A percentile compares a stretch with the other conserved stretches of the same genome.
Evolutionary conservation across 306 rosid genomes (phyloP).

Genomic region (Vigna unguiculata): DNA sequence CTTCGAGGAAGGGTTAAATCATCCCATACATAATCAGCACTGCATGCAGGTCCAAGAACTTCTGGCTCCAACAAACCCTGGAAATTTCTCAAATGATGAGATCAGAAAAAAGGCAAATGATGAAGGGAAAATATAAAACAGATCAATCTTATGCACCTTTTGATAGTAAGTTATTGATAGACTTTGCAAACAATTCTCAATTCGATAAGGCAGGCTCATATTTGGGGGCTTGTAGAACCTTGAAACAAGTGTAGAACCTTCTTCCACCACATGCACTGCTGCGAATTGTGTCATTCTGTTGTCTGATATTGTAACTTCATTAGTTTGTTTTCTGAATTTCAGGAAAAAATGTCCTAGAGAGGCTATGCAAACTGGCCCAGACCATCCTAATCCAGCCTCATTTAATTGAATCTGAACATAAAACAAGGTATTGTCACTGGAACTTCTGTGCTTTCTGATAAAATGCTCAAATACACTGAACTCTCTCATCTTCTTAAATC

Average conservation of each 20-base stretch:
- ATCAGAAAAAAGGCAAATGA: constrained; percentile 18
- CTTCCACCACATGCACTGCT: constrained; percentile 82
- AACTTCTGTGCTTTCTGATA: constrained; percentile 73
- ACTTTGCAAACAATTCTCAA: constrained; percentile 72
- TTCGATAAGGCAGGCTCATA: constrained; percentile 81
- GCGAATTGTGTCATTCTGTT: constrained; percentile 66
- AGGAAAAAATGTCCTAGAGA: constrained; percentile 91
- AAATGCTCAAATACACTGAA: constrained; percentile 74
- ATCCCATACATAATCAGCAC: constrained; percentile 93
- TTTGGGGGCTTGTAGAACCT: constrained; percentile 84
- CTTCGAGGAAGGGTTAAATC: constrained; percentile 84
- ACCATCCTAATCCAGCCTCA: constrained; percentile 79
- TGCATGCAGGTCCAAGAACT: constrained; percentile 72
- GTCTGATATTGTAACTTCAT: constrained; percentile 52
- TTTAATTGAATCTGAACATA: constrained; percentile 67
- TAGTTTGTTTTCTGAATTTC: constrained; percentile 71
- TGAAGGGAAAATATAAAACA: constrained; percentile 14
- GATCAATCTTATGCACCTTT: constrained; percentile 60
- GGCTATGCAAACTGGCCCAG: constrained; percentile 95
- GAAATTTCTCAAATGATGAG: constrained; percentile 49
- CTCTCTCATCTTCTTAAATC: constrained; percentile 63
- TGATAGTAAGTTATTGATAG: constrained; percentile 85
- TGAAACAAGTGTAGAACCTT: constrained; percentile 83
- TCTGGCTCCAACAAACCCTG: constrained; percentile 81
- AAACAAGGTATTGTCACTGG: constrained; percentile 61